A percentile compares a stretch with the other conserved stretches of the same genome.
Conservation (phyloP, 106 monocot genomes). For the Dendrobium nobile region DNA sequence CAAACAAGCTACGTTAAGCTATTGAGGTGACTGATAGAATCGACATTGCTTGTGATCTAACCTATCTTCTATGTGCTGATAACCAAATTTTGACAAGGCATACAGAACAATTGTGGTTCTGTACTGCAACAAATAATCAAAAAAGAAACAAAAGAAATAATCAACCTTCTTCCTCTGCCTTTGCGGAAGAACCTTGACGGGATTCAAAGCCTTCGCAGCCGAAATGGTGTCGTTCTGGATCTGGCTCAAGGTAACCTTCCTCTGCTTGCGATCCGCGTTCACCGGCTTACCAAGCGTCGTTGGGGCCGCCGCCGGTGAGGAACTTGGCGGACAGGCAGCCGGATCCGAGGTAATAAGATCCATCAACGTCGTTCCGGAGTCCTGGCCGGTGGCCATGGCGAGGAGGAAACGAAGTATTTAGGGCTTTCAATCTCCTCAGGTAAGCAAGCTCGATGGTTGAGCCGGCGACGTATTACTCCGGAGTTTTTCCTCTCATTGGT, state of each 20-base stretch:
- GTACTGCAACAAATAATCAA: background rate
- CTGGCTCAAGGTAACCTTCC: constrained; percentile 68
- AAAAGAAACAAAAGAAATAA: background rate
- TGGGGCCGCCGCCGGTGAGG: constrained; percentile 14
- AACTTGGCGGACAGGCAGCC: constrained; percentile 16
- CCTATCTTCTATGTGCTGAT: background rate
- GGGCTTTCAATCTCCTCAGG: background rate
- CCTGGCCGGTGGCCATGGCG: constrained; percentile 56
- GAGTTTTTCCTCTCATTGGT: background rate
- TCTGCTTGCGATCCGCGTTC: constrained; percentile 61
- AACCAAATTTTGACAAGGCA: background rate
- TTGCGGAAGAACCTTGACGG: constrained; percentile 51
- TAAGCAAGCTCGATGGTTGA: background rate
- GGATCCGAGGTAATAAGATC: constrained; percentile 93
- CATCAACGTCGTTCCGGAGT: constrained; percentile 72
- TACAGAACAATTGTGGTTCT: background rate
- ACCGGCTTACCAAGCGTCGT: constrained; percentile 66
- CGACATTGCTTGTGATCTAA: background rate
- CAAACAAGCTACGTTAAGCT: background rate
- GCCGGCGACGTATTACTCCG: background rate
- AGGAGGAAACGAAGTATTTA: constrained; percentile 2
- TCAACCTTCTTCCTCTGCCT: constrained; percentile 65
- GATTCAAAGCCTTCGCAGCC: constrained; percentile 91
- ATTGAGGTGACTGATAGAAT: background rate
- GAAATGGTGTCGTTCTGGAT: constrained; percentile 94